Evolutionary conservation across 2,329 filamentous ascomycete genomes (phyloP).

Genomic region (Phaeomoniella chlamydospora): DNA sequence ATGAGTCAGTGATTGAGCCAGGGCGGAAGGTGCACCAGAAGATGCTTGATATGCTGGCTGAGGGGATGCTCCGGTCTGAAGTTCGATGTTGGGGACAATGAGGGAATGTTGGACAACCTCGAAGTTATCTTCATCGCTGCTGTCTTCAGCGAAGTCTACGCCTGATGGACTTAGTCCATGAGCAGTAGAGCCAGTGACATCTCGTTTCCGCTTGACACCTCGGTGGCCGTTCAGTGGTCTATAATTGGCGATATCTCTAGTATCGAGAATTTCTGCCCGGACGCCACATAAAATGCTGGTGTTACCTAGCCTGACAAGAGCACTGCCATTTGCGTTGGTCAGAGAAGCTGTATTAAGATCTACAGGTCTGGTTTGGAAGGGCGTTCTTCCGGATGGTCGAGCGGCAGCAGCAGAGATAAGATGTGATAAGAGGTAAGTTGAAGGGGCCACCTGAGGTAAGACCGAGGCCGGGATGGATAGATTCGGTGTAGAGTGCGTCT

Average conservation of each 20-base stretch:
- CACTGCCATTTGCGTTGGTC: constrained; percentile 78
- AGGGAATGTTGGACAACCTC: constrained; percentile 41
- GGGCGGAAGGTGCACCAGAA: constrained; percentile 48
- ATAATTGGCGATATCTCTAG: constrained; percentile 58
- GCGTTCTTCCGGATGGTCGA: constrained; percentile 68
- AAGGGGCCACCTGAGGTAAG: not conserved
- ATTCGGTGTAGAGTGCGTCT: too few species aligned
- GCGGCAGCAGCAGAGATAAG: constrained; percentile 14
- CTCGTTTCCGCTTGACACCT: constrained; percentile 24
- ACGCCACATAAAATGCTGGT: constrained; percentile 93
- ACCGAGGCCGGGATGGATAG: not conserved
- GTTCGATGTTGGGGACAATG: constrained; percentile 83
- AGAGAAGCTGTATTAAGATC: constrained; percentile 71
- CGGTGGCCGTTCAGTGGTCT: too few species aligned
- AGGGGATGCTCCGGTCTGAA: constrained; percentile 81
- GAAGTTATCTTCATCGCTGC: constrained; percentile 23
- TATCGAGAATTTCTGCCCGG: constrained; percentile 67
- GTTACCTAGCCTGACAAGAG: constrained; percentile 75
- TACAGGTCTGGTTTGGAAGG: constrained; percentile 55
- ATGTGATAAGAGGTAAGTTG: constrained; percentile 1
- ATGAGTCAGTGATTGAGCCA: constrained; percentile 76
- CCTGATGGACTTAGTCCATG: not conserved
- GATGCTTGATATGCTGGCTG: constrained; percentile 51
- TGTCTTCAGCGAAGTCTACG: too few species aligned
- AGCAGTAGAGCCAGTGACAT: constrained; percentile 7